Evolutionary conservation across 305 asterid genomes (phyloP).

Genomic region (Solanum aculeatissimum): DNA sequence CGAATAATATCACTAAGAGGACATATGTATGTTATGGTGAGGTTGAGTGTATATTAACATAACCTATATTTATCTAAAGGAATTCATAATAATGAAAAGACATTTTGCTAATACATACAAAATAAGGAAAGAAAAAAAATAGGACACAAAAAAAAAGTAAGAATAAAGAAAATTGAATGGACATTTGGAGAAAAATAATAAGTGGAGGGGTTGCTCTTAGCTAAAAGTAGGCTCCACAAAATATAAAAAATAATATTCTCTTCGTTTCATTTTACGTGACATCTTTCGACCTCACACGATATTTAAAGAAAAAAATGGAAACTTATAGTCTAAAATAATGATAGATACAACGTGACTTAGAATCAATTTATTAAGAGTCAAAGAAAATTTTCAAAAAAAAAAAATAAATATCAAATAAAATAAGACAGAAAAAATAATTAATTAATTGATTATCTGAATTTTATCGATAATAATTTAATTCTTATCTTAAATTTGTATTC

Average conservation of each 20-base stretch:
- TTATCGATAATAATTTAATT: background rate
- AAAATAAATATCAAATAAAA: no score
- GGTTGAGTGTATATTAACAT: background rate
- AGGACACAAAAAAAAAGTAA: background rate
- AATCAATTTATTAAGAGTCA: no score
- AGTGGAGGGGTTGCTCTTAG: background rate
- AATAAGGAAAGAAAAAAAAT: background rate
- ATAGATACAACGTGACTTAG: no score
- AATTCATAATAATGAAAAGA: background rate
- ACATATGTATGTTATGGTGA: background rate
- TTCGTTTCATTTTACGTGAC: no score
- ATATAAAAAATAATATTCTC: background rate
- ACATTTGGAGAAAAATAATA: background rate
- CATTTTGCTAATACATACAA: background rate
- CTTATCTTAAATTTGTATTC: background rate
- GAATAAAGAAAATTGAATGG: background rate
- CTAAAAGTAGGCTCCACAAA: background rate
- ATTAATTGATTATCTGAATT: background rate
- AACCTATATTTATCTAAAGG: background rate
- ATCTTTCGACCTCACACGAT: no score
- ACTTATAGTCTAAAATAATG: no score
- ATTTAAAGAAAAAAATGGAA: no score
- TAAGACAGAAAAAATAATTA: background rate
- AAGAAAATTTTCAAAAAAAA: background rate
- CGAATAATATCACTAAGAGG: background rate